Conservation (phyloP, 495 filamentous ascomycete genomes). For the Trichodelitschia bisporula region DNA sequence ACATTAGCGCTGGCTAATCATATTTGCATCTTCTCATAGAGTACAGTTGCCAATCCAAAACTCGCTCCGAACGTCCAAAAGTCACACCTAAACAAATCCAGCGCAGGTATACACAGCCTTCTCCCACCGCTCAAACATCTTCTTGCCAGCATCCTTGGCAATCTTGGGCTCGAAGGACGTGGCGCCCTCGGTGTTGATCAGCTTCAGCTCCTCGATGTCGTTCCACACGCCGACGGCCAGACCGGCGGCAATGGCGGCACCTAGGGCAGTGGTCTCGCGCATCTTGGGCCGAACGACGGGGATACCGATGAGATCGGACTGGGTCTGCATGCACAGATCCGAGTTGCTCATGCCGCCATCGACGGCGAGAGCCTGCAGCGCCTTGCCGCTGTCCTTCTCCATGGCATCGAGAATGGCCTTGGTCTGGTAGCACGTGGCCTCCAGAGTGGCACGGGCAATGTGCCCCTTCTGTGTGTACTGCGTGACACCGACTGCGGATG, state of each 20-base stretch:
- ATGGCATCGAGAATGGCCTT: slow-evolving; percentile 88
- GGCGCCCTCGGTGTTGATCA: slow-evolving; percentile 51
- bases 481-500: slow-evolving; percentile 84
- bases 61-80: too few species aligned
- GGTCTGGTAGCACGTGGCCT: slow-evolving; percentile 88
- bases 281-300: slow-evolving; percentile 69
- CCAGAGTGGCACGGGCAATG: slow-evolving; percentile 80
- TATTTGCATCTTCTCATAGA: too few species aligned
- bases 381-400: slow-evolving; percentile 69
- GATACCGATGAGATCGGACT: slow-evolving; percentile 77
- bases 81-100: not conserved
- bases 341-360: slow-evolving; percentile 92
- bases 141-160: slow-evolving; percentile 27
- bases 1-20: too few species aligned
- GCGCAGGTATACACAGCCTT: slow-evolving; percentile 64
- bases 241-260: slow-evolving; percentile 78
- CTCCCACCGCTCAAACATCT: slow-evolving; percentile 60
- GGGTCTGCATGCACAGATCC: slow-evolving; percentile 87
- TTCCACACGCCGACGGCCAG: slow-evolving; percentile 74
- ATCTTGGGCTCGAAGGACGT: slow-evolving; percentile 50
- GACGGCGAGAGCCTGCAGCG: slow-evolving; percentile 52
- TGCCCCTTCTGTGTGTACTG: slow-evolving; percentile 76
- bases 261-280: slow-evolving; percentile 83
- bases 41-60: too few species aligned
- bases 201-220: slow-evolving; percentile 48